phyloP scores from a whole-genome alignment of 2,329 filamentous ascomycete species.

The Phaeosphaeriaceae sp. region DNA sequence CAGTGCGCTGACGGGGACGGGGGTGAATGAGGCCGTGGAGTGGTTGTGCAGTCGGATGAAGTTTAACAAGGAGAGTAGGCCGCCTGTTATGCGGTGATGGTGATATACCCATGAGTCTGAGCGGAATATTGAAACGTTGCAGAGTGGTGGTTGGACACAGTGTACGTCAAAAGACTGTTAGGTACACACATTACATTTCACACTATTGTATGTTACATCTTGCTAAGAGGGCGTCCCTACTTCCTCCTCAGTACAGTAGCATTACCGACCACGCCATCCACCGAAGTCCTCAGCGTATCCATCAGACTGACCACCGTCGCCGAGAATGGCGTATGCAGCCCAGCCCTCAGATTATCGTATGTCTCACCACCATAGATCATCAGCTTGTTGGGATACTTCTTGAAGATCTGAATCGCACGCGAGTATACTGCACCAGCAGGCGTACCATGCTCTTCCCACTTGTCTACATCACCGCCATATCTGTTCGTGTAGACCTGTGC shows the following conservation, averaged over 20 bases:
- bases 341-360: constrained; percentile 15
- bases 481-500: constrained; percentile 26
- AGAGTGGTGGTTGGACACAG: too few species aligned
- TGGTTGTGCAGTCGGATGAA: constrained; percentile 91
- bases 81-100: constrained; percentile 83
- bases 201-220: not conserved
- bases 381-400: constrained; percentile 18
- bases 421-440: constrained; percentile 27
- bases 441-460: constrained; percentile 27
- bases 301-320: constrained; percentile 20
- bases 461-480: constrained; percentile 19
- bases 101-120: not conserved
- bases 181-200: not conserved
- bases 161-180: not conserved
- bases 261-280: not conserved
- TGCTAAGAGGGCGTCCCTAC: not conserved
- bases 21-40: constrained; percentile 94
- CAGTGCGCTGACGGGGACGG: constrained; percentile 82
- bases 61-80: constrained; percentile 94
- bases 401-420: constrained; percentile 25
- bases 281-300: constrained; percentile 10
- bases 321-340: constrained; percentile 17
- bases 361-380: constrained; percentile 27
- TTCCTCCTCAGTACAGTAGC: not conserved
- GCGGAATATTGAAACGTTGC: too few species aligned